Conservation (phyloP, 257 asterid species). For the Nicotiana obtusifolia region DNA sequence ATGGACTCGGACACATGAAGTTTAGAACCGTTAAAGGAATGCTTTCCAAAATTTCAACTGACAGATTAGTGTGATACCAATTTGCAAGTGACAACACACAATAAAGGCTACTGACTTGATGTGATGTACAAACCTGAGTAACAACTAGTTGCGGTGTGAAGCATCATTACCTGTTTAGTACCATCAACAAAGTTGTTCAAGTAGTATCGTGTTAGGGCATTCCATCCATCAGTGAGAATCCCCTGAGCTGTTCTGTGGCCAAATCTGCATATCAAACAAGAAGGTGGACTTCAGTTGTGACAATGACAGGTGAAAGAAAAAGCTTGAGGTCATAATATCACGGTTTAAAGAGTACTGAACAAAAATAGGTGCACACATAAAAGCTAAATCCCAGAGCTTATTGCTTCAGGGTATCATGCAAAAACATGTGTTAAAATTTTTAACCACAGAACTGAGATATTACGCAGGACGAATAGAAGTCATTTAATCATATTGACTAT, state of each 20-base stretch:
- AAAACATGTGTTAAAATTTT: background rate
- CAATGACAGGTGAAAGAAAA: background rate
- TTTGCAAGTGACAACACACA: background rate
- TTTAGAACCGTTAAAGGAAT: background rate
- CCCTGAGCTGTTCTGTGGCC: conserved; percentile 83
- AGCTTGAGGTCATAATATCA: background rate
- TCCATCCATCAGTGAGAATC: conserved; percentile 58
- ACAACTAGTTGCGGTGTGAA: conserved; percentile 9
- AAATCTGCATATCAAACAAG: conserved; percentile 36
- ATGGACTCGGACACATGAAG: background rate
- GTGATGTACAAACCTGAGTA: background rate
- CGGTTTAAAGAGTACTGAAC: background rate
- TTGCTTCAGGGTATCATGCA: background rate
- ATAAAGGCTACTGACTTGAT: background rate
- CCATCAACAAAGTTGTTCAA: conserved; percentile 91
- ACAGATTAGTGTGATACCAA: background rate
- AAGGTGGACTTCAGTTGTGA: background rate
- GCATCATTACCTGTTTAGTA: conserved; percentile 68
- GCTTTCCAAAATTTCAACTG: background rate
- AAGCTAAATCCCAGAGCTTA: background rate
- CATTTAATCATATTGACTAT: background rate
- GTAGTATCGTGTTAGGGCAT: conserved; percentile 80
- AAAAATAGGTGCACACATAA: background rate
- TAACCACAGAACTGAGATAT: background rate
- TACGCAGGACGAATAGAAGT: background rate